Evolutionary conservation across 108 stramenopile species (phyloP).

Genomic region (Cyclostephanos tholiformis): DNA sequence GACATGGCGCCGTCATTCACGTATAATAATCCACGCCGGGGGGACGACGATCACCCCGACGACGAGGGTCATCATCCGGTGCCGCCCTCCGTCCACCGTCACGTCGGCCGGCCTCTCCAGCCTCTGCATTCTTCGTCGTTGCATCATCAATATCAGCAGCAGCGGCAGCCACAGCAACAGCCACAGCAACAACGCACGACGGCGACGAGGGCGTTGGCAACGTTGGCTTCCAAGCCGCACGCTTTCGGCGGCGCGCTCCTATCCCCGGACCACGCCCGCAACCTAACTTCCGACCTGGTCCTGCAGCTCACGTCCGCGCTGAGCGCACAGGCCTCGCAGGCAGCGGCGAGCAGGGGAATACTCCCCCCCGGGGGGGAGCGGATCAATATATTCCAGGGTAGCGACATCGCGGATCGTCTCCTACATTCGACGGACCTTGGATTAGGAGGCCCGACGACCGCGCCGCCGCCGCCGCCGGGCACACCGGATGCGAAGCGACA

Average conservation of each 20-base stretch:
- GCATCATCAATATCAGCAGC: conserved; percentile 11
- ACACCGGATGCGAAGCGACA: background rate
- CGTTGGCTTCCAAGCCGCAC: conserved; percentile 76
- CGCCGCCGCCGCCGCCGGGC: background rate
- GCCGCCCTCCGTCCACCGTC: background rate
- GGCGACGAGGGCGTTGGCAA: too few relatives aligned
- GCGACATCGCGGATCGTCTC: conserved; percentile 2
- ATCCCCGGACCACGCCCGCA: conserved; percentile 78
- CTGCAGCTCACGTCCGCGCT: conserved; percentile 66
- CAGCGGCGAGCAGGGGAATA: conserved; percentile 21
- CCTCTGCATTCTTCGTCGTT: background rate
- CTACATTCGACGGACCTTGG: background rate
- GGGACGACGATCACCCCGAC: conserved; percentile 13
- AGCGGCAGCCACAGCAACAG: background rate
- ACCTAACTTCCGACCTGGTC: conserved; percentile 62
- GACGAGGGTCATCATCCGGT: conserved; percentile 5
- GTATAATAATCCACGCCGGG: background rate
- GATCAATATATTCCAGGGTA: conserved; percentile 15
- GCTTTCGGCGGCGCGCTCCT: conserved; percentile 82
- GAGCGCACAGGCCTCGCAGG: conserved; percentile 42
- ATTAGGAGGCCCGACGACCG: background rate
- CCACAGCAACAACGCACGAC: background rate
- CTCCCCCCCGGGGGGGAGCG: conserved; percentile 19
- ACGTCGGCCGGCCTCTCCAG: background rate
- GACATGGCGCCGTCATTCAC: background rate